These are phyloP conservation scores for Nakazawaea laoshanensis DNA, from an alignment of 805 yeast species.

Conservation along the genomic window DNA sequence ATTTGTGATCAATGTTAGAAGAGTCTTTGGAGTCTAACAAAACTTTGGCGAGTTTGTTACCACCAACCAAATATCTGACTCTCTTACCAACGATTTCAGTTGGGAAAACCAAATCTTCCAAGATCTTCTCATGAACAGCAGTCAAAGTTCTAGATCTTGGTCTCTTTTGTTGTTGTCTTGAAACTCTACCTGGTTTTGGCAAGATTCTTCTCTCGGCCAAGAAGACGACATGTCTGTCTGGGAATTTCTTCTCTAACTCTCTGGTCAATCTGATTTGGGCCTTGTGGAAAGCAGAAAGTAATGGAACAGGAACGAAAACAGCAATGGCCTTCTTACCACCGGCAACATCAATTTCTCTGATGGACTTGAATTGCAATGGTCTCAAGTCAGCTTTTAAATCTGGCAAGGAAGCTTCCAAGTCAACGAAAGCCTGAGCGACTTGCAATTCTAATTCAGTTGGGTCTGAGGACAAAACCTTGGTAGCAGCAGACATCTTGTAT, in stretches of 20 bases:
- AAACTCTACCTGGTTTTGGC: constrained; percentile 96
- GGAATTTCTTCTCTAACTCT: constrained; percentile 99
- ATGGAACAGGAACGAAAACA: constrained; percentile 96
- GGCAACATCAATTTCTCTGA: constrained; percentile 94
- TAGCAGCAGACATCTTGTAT: constrained; percentile 84
- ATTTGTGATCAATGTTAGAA: constrained; percentile 94
- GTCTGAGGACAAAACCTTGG: constrained; percentile 88
- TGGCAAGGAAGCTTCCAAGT: constrained; percentile 88
- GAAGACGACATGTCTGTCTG: constrained; percentile 99
- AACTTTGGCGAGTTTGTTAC: constrained; percentile 96
- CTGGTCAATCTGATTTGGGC: constrained; percentile 96
- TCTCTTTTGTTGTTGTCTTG: constrained; percentile 95
- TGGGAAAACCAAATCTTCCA: constrained; percentile 99
- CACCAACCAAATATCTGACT: constrained; percentile 98
- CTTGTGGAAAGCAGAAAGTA: constrained; percentile 87
- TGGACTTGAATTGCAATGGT: constrained; percentile 97
- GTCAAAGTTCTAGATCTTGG: constrained; percentile 99
- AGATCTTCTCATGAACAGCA: constrained; percentile 96
- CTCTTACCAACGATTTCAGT: constrained; percentile 99
- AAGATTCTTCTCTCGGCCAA: constrained; percentile 99
- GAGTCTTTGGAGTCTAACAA: constrained; percentile 97
- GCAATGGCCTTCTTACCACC: constrained; percentile 99
- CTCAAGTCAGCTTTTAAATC: constrained; percentile 97
- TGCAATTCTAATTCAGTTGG: constrained; percentile 99
- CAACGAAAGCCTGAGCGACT: constrained; percentile 97